Percentiles rank a stretch among this genome's conserved stretches.
Conservation (phyloP, 1,284 basidiomycete species). For the Moniliella sp. region DNA sequence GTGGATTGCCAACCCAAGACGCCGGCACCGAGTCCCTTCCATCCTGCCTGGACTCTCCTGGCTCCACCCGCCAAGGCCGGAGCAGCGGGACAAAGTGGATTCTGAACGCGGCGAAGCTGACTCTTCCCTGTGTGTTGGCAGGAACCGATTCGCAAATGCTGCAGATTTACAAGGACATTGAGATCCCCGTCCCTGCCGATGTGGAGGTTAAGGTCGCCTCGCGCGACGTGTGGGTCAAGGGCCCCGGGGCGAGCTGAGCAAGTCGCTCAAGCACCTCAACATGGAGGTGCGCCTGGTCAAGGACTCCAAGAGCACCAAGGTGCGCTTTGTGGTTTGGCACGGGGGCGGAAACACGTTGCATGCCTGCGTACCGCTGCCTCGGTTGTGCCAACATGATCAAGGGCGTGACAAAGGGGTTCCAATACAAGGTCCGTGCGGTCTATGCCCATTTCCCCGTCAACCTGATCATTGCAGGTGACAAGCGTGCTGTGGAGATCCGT, state of each 20-base stretch:
- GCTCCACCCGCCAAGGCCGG: too few relatives aligned
- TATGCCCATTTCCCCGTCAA: constrained; percentile 99
- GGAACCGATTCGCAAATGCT: too few relatives aligned
- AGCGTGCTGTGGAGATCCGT: constrained; percentile 68
- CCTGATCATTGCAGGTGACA: constrained; percentile 73
- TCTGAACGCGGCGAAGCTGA: too few relatives aligned
- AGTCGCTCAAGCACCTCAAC: constrained; percentile 32
- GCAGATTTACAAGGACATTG: constrained; percentile 34
- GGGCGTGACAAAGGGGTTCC: constrained; percentile 42
- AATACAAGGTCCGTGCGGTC: constrained; percentile 71
- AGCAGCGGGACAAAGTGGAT: too few relatives aligned
- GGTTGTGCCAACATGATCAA: constrained; percentile 89
- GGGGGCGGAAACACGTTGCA: constrained; percentile 94
- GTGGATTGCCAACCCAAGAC: too few relatives aligned
- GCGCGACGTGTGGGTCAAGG: constrained; percentile 30
- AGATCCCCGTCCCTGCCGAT: constrained; percentile 25
- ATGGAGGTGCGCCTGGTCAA: constrained; percentile 36
- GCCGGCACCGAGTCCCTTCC: too few relatives aligned
- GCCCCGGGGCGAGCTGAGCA: constrained; percentile 30
- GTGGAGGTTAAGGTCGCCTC: constrained; percentile 23
- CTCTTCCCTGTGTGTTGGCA: too few relatives aligned
- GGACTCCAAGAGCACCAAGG: constrained; percentile 44
- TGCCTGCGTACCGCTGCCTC: constrained; percentile 89
- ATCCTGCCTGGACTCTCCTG: too few relatives aligned
- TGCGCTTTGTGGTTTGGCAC: constrained; percentile 90